Evolutionary conservation across 441 rosid genomes (phyloP).

Genomic region (Raphanus hybrid): DNA sequence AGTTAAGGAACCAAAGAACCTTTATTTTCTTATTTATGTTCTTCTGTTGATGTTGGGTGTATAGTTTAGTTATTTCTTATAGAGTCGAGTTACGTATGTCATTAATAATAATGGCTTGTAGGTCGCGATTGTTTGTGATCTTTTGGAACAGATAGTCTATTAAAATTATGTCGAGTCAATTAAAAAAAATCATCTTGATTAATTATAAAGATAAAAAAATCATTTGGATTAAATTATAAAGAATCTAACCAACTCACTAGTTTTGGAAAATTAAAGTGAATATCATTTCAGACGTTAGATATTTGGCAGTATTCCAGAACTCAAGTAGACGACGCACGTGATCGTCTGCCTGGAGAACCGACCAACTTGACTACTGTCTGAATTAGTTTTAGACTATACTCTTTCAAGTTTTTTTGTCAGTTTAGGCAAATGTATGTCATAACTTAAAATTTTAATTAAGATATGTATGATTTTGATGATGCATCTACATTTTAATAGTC

Average conservation of each 20-base stretch:
- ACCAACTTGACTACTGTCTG: constrained; percentile 42
- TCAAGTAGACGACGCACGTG: constrained; percentile 37
- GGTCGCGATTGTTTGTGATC: too few relatives aligned
- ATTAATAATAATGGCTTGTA: not conserved
- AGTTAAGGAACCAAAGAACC: not conserved
- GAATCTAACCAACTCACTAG: not conserved
- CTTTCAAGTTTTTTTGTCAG: constrained; percentile 1
- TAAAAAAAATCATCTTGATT: not conserved
- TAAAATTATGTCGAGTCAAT: not conserved
- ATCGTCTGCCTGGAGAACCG: constrained; percentile 34
- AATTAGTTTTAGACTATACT: not conserved
- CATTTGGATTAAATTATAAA: not conserved
- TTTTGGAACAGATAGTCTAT: too few relatives aligned
- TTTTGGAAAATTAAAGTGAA: not conserved
- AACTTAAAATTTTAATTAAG: not conserved
- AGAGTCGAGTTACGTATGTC: not conserved
- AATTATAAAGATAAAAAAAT: not conserved
- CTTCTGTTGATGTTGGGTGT: not conserved
- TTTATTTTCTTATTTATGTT: not conserved
- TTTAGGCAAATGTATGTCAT: constrained; percentile 26
- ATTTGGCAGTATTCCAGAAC: constrained; percentile 28
- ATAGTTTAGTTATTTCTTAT: not conserved
- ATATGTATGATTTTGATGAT: not conserved
- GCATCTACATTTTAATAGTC: not conserved
- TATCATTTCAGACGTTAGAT: constrained; percentile 2